phyloP scores from a whole-genome alignment of 2,329 filamentous ascomycete genomes.

The Penicillium psychrosexuale region DNA sequence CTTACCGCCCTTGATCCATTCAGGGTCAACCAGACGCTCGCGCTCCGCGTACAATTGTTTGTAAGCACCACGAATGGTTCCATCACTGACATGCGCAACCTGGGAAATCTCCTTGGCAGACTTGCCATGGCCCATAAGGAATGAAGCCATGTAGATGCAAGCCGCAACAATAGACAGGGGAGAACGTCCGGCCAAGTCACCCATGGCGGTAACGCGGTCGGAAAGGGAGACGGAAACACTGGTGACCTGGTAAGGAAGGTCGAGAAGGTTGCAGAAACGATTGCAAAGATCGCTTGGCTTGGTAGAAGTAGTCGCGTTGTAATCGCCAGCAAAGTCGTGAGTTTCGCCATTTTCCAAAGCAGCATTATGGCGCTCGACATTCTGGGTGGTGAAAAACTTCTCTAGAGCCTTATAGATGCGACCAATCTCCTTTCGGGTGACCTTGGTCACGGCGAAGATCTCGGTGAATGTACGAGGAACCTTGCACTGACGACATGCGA shows the following conservation, averaged over 20 bases:
- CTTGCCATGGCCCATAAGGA: slow-evolving; percentile 75
- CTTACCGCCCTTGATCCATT: slow-evolving; percentile 70
- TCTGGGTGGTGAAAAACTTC: slow-evolving; percentile 75
- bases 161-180: slow-evolving; percentile 91
- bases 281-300: slow-evolving; percentile 80
- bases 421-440: slow-evolving; percentile 96
- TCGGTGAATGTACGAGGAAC: slow-evolving; percentile 90
- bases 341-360: slow-evolving; percentile 51
- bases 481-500: slow-evolving; percentile 86
- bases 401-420: slow-evolving; percentile 92
- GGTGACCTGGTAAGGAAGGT: slow-evolving; percentile 70
- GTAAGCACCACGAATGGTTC: slow-evolving; percentile 94
- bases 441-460: slow-evolving; percentile 87
- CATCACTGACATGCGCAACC: slow-evolving; percentile 88
- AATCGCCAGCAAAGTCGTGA: slow-evolving; percentile 54
- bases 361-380: slow-evolving; percentile 55
- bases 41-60: slow-evolving; percentile 76
- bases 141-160: slow-evolving; percentile 93
- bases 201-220: slow-evolving; percentile 70
- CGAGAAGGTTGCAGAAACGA: slow-evolving; percentile 83
- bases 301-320: slow-evolving; percentile 72
- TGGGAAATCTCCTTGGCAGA: slow-evolving; percentile 80
- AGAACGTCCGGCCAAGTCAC: slow-evolving; percentile 84
- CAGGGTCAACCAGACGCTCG: slow-evolving; percentile 69
- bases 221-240: slow-evolving; percentile 78